A percentile compares a stretch with the other conserved stretches of the same genome.
Evolutionary conservation across 148 eudicot genomes (phyloP).

Genomic region (Diospyros kaki): DNA sequence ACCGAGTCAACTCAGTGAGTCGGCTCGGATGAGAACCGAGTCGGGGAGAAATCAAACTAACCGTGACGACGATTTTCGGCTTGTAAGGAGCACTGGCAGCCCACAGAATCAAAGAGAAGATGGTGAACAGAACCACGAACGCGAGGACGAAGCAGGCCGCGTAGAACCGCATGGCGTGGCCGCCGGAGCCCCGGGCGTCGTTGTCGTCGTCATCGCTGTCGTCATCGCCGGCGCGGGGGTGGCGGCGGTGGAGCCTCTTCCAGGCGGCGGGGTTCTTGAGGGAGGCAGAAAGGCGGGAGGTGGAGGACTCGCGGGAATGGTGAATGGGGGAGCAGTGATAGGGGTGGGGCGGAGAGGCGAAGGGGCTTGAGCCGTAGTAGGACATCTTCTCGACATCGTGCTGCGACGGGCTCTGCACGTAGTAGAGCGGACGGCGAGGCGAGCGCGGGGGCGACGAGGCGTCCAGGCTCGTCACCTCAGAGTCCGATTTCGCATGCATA

Average conservation of each 20-base stretch:
- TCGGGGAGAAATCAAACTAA: slow-evolving; percentile 2
- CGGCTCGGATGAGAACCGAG: not conserved
- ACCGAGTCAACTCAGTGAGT: not conserved
- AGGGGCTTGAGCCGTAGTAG: slow-evolving; percentile 44
- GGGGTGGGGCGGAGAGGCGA: slow-evolving; percentile 30
- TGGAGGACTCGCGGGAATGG: slow-evolving; percentile 80
- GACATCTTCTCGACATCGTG: slow-evolving; percentile 56
- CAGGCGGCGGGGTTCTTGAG: slow-evolving; percentile 33
- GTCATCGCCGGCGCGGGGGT: slow-evolving; percentile 22
- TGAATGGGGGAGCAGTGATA: slow-evolving; percentile 79
- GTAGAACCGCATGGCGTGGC: slow-evolving; percentile 42
- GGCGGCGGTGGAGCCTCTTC: slow-evolving; percentile 34
- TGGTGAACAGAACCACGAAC: slow-evolving; percentile 43
- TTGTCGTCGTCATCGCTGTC: slow-evolving; percentile 18
- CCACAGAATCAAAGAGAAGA: slow-evolving; percentile 72
- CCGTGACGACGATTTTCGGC: slow-evolving; percentile 63
- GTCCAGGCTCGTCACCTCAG: slow-evolving; percentile 65
- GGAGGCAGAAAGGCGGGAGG: slow-evolving; percentile 63
- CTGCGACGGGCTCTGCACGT: slow-evolving; percentile 79
- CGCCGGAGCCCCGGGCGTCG: slow-evolving; percentile 10
- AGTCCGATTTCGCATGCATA: slow-evolving; percentile 78
- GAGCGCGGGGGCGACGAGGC: slow-evolving; percentile 69
- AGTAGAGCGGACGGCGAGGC: slow-evolving; percentile 60
- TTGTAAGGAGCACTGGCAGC: slow-evolving; percentile 58
- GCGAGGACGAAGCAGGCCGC: slow-evolving; percentile 56